Conservation (phyloP, 371 early-diverging fungal genomes). For the Chytridiales sp. region DNA sequence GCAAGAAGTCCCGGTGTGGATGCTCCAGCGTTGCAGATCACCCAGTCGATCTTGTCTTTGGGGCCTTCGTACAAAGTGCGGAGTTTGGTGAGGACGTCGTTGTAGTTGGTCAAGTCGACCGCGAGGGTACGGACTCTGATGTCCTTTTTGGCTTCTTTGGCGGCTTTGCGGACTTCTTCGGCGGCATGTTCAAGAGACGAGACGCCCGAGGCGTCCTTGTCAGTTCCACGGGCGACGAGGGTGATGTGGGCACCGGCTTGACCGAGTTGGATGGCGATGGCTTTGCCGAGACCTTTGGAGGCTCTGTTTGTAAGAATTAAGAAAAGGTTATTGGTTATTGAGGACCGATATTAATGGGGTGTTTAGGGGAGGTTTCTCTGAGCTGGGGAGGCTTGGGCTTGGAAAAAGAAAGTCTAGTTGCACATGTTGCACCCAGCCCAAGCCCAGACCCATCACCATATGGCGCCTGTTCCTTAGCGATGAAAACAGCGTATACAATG, state of each 20-base stretch:
- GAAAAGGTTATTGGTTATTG: neutral
- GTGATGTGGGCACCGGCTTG: conserved; percentile 82
- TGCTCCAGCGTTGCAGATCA: conserved; percentile 37
- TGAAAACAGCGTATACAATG: too few relatives aligned
- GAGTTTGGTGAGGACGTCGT: conserved; percentile 7
- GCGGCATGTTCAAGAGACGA: conserved; percentile 24
- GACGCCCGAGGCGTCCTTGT: conserved; percentile 26
- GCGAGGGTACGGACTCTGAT: conserved; percentile 19
- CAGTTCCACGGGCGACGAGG: conserved; percentile 75
- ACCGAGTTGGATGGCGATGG: conserved; percentile 72
- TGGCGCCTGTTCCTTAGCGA: too few relatives aligned
- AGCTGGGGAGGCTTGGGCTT: too few relatives aligned
- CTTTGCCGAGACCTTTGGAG: conserved; percentile 88
- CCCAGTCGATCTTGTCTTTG: conserved; percentile 28
- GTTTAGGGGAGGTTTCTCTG: too few relatives aligned
- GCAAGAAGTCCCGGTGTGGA: conserved; percentile 26
- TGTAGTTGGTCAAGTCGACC: conserved; percentile 27
- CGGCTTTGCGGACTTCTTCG: conserved; percentile 11
- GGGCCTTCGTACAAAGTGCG: neutral
- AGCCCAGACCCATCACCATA: too few relatives aligned
- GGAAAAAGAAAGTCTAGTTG: too few relatives aligned
- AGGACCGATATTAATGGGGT: too few relatives aligned
- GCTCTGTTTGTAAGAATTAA: conserved; percentile 45
- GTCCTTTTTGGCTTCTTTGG: neutral
- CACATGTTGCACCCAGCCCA: too few relatives aligned